Evolutionary conservation across 805 yeast genomes (phyloP).

Genomic region (Teunomyces cretensis): DNA sequence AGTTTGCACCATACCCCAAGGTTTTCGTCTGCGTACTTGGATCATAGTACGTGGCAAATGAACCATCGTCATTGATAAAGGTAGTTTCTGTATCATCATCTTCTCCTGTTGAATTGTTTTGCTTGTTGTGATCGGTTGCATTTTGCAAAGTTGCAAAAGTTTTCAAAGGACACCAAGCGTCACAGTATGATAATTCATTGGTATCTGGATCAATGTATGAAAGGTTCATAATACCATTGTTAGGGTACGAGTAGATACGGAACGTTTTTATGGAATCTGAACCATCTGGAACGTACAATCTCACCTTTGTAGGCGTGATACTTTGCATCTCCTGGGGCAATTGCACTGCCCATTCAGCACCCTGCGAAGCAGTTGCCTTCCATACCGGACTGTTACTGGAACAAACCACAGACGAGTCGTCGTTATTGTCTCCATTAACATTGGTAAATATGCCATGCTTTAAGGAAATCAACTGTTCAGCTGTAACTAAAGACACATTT

Average conservation of each 20-base stretch:
- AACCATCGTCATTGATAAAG: slow-evolving; percentile 34
- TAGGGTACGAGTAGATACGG: slow-evolving; percentile 73
- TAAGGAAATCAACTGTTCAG: slow-evolving; percentile 63
- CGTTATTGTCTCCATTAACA: slow-evolving; percentile 38
- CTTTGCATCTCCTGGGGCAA: slow-evolving; percentile 52
- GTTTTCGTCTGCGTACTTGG: slow-evolving; percentile 31
- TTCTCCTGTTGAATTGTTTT: slow-evolving; percentile 21
- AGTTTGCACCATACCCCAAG: slow-evolving; percentile 47
- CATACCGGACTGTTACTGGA: slow-evolving; percentile 55
- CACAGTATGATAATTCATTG: slow-evolving; percentile 62
- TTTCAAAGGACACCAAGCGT: slow-evolving; percentile 83
- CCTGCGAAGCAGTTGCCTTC: slow-evolving; percentile 45
- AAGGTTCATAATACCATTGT: slow-evolving; percentile 87
- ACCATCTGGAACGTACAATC: slow-evolving; percentile 62
- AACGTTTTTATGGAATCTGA: slow-evolving; percentile 58
- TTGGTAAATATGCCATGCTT: slow-evolving; percentile 53
- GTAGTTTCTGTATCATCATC: slow-evolving; percentile 22
- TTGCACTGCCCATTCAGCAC: slow-evolving; percentile 66
- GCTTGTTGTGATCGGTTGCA: slow-evolving; percentile 19
- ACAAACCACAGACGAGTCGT: slow-evolving; percentile 47
- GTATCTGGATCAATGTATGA: slow-evolving; percentile 77
- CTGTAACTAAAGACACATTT: slow-evolving; percentile 40
- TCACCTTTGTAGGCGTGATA: slow-evolving; percentile 65
- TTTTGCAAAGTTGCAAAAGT: slow-evolving; percentile 36
- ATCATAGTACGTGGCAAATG: slow-evolving; percentile 36